phyloP scores from a whole-genome alignment of 1,284 basidiomycete species.

The Boletus austroedulis region DNA sequence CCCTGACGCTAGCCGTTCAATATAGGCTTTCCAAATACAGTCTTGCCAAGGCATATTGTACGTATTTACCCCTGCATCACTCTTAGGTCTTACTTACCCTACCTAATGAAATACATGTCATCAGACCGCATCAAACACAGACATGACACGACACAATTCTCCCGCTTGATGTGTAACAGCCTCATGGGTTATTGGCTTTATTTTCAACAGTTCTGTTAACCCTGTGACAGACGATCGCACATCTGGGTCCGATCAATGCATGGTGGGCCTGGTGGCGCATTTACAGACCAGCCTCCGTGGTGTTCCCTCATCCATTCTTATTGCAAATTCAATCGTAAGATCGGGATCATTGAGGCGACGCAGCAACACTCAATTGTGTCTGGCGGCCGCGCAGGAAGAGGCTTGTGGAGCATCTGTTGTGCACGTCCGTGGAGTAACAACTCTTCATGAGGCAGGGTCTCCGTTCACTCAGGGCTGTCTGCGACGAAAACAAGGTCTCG shows the following conservation, averaged over 20 bases:
- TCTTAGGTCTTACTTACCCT: conserved; percentile 17
- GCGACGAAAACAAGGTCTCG: not conserved
- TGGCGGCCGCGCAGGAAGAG: conserved; percentile 11
- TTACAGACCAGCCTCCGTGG: conserved; percentile 23
- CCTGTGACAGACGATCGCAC: conserved; percentile 19
- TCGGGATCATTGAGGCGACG: conserved; percentile 22
- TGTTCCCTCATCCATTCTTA: conserved; percentile 22
- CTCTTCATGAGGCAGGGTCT: conserved; percentile 23
- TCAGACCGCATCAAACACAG: conserved; percentile 14
- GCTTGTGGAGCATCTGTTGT: conserved; percentile 21
- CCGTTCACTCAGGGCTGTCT: conserved; percentile 10
- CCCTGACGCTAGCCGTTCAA: conserved; percentile 13
- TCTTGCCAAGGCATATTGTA: conserved; percentile 13
- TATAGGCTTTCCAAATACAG: conserved; percentile 20
- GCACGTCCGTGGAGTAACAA: conserved; percentile 23
- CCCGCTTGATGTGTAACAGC: conserved; percentile 16
- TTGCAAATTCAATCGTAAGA: conserved; percentile 27
- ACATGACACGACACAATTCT: conserved; percentile 8
- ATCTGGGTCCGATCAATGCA: conserved; percentile 25
- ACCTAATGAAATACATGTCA: conserved; percentile 18
- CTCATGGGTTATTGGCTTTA: conserved; percentile 17
- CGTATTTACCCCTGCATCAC: conserved; percentile 27
- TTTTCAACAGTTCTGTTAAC: conserved; percentile 9
- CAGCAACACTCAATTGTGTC: conserved; percentile 15
- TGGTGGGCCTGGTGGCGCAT: conserved; percentile 22